A percentile compares a stretch with the other conserved stretches of the same genome.
phyloP scores from a whole-genome alignment of 176 grass and related monocot genomes.

The Eleusine coracana region DNA sequence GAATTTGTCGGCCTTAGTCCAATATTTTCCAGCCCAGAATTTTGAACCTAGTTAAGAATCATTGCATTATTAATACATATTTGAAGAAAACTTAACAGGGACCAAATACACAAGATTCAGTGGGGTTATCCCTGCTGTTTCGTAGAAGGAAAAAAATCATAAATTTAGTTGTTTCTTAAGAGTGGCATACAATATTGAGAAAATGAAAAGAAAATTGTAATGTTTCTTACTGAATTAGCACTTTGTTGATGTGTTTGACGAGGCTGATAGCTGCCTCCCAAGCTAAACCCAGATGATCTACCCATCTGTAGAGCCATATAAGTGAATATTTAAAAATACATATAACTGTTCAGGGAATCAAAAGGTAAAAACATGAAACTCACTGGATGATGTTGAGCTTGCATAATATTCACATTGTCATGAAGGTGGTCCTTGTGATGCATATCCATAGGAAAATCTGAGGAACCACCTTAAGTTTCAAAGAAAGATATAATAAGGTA shows the following conservation, averaged over 20 bases:
- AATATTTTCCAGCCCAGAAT: slow-evolving; percentile 56
- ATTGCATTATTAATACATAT: slow-evolving; percentile 34
- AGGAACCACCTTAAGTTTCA: slow-evolving; percentile 62
- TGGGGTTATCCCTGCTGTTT: not conserved
- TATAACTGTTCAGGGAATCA: slow-evolving; percentile 1
- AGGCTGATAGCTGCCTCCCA: slow-evolving; percentile 69
- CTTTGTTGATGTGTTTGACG: slow-evolving; percentile 76
- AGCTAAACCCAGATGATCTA: slow-evolving; percentile 84
- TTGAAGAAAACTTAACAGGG: slow-evolving; percentile 23
- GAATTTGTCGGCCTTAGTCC: slow-evolving; percentile 68
- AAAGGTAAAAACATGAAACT: slow-evolving; percentile 48
- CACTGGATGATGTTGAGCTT: slow-evolving; percentile 74
- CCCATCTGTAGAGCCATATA: slow-evolving; percentile 60
- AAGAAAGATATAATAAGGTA: slow-evolving; percentile 43
- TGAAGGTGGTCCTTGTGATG: slow-evolving; percentile 96
- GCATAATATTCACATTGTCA: slow-evolving; percentile 83
- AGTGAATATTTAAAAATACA: slow-evolving; percentile 21
- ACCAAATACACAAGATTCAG: not conserved
- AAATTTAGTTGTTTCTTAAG: slow-evolving; percentile 34
- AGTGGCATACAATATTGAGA: slow-evolving; percentile 52
- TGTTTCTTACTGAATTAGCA: slow-evolving; percentile 62
- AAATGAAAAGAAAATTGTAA: slow-evolving; percentile 46
- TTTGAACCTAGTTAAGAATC: slow-evolving; percentile 75
- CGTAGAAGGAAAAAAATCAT: not conserved
- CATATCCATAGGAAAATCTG: slow-evolving; percentile 82